Evolutionary conservation across 768 basidiomycete genomes (phyloP), one percentile per base, ranked within the genome.

Genomic region (Lentinula sp.): DNA sequence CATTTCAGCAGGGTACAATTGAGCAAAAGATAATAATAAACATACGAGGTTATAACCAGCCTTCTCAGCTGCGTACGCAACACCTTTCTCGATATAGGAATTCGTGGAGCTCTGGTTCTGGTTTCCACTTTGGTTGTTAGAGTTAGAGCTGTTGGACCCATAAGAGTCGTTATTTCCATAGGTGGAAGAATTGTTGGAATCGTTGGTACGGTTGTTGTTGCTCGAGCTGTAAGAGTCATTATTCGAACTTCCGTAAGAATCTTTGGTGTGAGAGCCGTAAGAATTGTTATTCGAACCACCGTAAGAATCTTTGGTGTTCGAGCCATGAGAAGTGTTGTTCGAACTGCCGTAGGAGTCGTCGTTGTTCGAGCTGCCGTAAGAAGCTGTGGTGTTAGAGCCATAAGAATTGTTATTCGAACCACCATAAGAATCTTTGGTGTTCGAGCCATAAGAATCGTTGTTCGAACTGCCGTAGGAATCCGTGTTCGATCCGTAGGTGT

Each of bases 41-140:
- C 55, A 46, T 7, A 73, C 73, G 1, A 74, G 12, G 62, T 71
- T 69, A 59, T 61, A 61, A 1, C 73, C 73, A 5, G 69, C 68
- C 66, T 72, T 72, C 62, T 66, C 41, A n/a, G 72, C 62, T n/a
- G 62, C 62, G 28, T 33, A 57, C 8, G 37, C 39, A 15, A 74
- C 65, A 45, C 73, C 72, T 63, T 73, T 69, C 63, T 72, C 68
- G 39, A 70, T 10, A 66, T 64, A 72, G 63, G 69, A 65, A 7
- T 52, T 66, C 42, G 32, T 57, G 9, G 49, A 28, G 35, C 41
- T 49, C 15, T 41, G 39, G 13, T 42, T 53, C 12, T 55, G 37
- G 62, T 68, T 66, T 49, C 67, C 13, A 67, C 63, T 68, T 62
- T 68, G 63, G 9, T 54, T 61, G 20, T 64, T 65, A 28, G 50